Evolutionary conservation across 306 rosid species (phyloP).

Genomic region (Cicer bijugum): DNA sequence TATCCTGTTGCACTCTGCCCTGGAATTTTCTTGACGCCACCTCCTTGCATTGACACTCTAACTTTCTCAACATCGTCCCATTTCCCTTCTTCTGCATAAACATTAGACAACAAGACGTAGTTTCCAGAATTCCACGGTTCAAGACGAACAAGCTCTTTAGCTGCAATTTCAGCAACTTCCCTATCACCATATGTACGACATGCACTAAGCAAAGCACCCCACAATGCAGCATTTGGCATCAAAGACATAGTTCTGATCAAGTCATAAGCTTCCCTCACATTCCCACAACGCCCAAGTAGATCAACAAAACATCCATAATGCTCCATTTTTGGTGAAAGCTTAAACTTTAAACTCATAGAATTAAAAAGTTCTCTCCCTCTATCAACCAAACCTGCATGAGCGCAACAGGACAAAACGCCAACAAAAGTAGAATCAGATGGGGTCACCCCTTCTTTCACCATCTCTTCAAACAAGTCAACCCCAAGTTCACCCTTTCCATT

Average conservation of each 20-base stretch:
- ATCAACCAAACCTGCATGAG: conserved; percentile 74
- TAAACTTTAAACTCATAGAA: conserved; percentile 54
- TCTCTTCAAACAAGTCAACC: conserved; percentile 65
- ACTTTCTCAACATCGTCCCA: conserved; percentile 89
- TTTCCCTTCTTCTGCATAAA: conserved; percentile 76
- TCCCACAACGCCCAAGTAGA: conserved; percentile 73
- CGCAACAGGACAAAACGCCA: conserved; percentile 74
- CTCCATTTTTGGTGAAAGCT: conserved; percentile 66
- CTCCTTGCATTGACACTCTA: conserved; percentile 62
- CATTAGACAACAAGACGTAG: conserved; percentile 73
- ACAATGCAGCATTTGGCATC: conserved; percentile 73
- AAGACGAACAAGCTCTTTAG: conserved; percentile 65
- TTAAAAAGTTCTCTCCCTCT: conserved; percentile 67
- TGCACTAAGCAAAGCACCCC: conserved; percentile 87
- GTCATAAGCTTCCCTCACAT: conserved; percentile 61
- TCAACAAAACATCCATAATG: conserved; percentile 90
- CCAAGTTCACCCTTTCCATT: conserved; percentile 79
- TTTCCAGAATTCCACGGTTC: conserved; percentile 91
- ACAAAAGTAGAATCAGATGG: conserved; percentile 74
- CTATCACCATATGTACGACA: conserved; percentile 74
- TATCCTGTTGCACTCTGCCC: conserved; percentile 74
- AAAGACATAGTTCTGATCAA: conserved; percentile 72
- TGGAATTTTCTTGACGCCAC: conserved; percentile 61
- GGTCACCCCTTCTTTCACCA: conserved; percentile 51
- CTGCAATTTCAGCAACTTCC: conserved; percentile 64